These are phyloP conservation scores for Venustampulla echinocandica DNA, from an alignment of 495 filamentous ascomycete species.

Conservation along the genomic window DNA sequence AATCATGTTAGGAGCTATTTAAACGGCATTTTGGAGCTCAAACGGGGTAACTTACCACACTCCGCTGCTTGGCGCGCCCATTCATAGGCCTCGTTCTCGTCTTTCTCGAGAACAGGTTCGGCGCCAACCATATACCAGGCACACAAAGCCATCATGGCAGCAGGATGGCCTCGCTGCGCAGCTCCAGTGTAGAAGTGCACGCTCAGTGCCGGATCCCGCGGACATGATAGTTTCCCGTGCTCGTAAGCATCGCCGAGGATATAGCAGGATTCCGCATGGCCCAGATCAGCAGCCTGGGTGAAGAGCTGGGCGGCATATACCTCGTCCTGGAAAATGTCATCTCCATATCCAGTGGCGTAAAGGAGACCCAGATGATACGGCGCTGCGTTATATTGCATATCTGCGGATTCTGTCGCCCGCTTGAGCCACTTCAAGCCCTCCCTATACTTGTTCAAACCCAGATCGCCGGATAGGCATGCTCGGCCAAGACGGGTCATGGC, in stretches of 20 bases:
- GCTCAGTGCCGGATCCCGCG: conserved; percentile 82
- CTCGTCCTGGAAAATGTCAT: conserved; percentile 85
- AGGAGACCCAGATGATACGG: conserved; percentile 85
- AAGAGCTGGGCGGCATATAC: conserved; percentile 89
- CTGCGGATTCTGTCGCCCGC: conserved; percentile 78
- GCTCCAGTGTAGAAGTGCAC: conserved; percentile 96
- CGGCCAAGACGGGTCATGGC: conserved; percentile 87
- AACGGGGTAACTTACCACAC: conserved; percentile 50
- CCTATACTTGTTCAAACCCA: conserved; percentile 78
- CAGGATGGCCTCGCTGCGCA: conserved; percentile 70
- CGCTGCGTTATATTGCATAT: conserved; percentile 82
- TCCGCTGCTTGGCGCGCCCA: conserved; percentile 87
- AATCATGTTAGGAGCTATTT: conserved; percentile 10
- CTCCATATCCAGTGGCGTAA: conserved; percentile 82
- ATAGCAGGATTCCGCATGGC: conserved; percentile 75
- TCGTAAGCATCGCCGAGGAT: conserved; percentile 95
- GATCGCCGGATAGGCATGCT: conserved; percentile 79
- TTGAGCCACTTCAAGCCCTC: conserved; percentile 98
- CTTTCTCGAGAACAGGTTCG: conserved; percentile 84
- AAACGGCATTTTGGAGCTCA: neutral
- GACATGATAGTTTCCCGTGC: conserved; percentile 79
- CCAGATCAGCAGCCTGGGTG: conserved; percentile 88
- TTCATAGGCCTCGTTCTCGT: conserved; percentile 92
- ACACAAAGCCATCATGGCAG: conserved; percentile 98
- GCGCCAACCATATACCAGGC: conserved; percentile 98